A percentile compares a stretch with the other conserved stretches of the same genome.
phyloP scores from a whole-genome alignment of 169 alveolate genomes.

The Theileria annulata region DNA sequence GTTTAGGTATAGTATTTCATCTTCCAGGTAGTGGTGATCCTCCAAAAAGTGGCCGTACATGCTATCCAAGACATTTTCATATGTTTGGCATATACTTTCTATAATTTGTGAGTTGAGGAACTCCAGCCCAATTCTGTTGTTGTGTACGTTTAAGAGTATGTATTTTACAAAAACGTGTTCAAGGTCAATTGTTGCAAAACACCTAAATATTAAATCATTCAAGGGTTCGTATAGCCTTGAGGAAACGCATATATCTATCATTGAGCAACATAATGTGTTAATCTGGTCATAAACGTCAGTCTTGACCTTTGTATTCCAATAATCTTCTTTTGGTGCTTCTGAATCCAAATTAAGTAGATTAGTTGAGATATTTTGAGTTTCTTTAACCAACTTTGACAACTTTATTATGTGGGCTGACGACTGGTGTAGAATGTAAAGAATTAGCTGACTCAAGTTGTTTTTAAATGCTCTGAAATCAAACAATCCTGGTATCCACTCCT shows the following conservation, averaged over 20 bases:
- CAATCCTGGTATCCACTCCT: constrained; percentile 50
- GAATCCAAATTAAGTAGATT: constrained; percentile 17
- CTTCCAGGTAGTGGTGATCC: constrained; percentile 17
- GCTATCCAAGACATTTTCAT: constrained; percentile 35
- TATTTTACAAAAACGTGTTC: constrained; percentile 53
- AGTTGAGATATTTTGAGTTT: constrained; percentile 13
- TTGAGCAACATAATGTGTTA: constrained; percentile 41
- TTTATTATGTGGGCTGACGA: constrained; percentile 62
- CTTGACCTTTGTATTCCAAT: constrained; percentile 53
- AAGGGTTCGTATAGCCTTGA: constrained; percentile 38
- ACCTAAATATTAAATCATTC: constrained; percentile 45
- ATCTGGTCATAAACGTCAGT: constrained; percentile 50
- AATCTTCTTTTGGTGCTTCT: constrained; percentile 12
- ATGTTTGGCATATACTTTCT: constrained; percentile 38
- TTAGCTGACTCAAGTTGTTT: constrained; percentile 42
- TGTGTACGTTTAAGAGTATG: constrained; percentile 28
- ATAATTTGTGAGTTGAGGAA: constrained; percentile 36
- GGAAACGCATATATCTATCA: constrained; percentile 53
- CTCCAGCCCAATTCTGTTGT: constrained; percentile 33
- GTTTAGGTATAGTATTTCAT: constrained; percentile 19
- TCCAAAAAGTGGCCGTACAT: constrained; percentile 6
- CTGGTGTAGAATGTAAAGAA: constrained; percentile 58
- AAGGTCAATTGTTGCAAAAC: constrained; percentile 48
- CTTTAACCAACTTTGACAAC: constrained; percentile 39
- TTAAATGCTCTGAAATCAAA: constrained; percentile 51